phyloP scores from a whole-genome alignment of 768 basidiomycete genomes.

The Leccinum arenicola region DNA sequence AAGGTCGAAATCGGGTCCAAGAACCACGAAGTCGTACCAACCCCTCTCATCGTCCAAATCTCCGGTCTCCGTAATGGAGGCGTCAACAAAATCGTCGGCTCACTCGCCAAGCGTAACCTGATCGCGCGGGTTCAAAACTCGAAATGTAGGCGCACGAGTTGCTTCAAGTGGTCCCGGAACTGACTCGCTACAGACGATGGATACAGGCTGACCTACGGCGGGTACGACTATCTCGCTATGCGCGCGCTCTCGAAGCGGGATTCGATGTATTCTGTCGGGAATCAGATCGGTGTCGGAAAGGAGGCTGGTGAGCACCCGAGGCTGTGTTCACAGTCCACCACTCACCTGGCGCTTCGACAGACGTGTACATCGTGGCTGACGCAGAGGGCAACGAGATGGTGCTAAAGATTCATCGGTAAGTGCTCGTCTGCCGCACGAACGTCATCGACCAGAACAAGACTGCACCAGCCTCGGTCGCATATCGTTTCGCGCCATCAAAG shows the following conservation, averaged over 20 bases:
- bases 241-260: conserved; percentile 89
- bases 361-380: conserved; percentile 90
- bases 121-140: conserved; percentile 88
- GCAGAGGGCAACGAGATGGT: conserved; percentile 83
- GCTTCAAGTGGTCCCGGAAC: neutral
- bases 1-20: conserved; percentile 98
- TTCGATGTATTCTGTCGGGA: conserved; percentile 87
- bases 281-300: conserved; percentile 98
- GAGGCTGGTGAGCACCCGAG: conserved; percentile 69
- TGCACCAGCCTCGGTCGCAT: conserved; percentile 83
- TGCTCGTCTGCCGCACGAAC: neutral
- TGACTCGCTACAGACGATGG: conserved; percentile 74
- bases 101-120: conserved; percentile 87
- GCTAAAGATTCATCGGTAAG: conserved; percentile 87
- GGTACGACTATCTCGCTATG: conserved; percentile 96
- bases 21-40: conserved; percentile 96
- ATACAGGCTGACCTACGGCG: conserved; percentile 95
- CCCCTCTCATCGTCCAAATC: conserved; percentile 84
- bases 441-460: conserved; percentile 5
- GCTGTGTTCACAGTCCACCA: neutral
- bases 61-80: conserved; percentile 91
- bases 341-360: conserved; percentile 29
- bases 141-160: conserved; percentile 60
- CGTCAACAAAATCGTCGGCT: conserved; percentile 88
- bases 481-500: conserved; percentile 95